Percentiles rank a stretch among this genome's conserved stretches.
Conservation (phyloP, 2,329 filamentous ascomycete genomes). For the Polychaeton citri region DNA sequence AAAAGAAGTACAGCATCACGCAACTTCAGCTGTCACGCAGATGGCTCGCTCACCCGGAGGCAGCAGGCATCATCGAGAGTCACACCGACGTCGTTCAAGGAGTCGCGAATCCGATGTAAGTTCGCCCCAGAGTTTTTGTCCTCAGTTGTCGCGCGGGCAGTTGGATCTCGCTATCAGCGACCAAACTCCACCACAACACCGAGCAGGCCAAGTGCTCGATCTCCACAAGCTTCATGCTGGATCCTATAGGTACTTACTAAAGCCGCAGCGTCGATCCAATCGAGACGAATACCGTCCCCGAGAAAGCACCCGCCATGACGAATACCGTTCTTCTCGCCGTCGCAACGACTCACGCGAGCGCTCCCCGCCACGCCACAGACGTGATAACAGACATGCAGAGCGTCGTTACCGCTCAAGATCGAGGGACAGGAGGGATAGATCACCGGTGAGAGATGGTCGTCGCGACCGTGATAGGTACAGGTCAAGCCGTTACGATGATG, state of each 20-base stretch:
- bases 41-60: neutral
- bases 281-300: neutral
- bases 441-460: conserved; percentile 9
- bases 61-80: neutral
- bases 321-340: neutral
- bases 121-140: neutral
- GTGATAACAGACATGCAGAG: conserved; percentile 2
- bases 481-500: conserved; percentile 9
- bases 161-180: too few species aligned
- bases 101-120: neutral
- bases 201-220: too few species aligned
- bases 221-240: too few species aligned
- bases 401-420: conserved; percentile 6
- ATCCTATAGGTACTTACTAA: neutral
- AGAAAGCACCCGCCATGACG: neutral
- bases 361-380: conserved; percentile 1
- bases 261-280: neutral
- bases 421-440: conserved; percentile 10
- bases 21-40: neutral
- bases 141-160: too few species aligned
- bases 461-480: conserved; percentile 10
- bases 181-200: too few species aligned
- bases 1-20: neutral
- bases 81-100: neutral
- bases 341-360: conserved; percentile 6